Evolutionary conservation across 352 stramenopile genomes (phyloP), one percentile per base, ranked within the genome.

Genomic region (Phytopythium cucurbitacearum): DNA sequence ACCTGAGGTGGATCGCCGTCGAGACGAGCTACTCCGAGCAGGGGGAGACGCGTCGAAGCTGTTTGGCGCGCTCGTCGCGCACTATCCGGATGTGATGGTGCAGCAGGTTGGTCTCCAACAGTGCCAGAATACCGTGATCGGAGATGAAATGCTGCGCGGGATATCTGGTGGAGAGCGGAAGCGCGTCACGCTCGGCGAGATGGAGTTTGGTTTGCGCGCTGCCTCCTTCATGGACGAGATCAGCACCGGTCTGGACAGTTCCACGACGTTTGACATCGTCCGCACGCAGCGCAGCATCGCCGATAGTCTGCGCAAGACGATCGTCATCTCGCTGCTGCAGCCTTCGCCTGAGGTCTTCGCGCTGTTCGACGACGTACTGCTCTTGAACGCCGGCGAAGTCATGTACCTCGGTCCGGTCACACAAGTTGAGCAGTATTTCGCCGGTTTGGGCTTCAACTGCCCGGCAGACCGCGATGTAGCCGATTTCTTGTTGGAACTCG

Each of bases 321-420:
- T 64, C 54, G 46, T 70, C 21, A 56, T 74, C 48, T 60, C 60
- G 7, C 40, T 70, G 37, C 40, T 65, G 10, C 66, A 75, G 51
- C 66, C 66, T 10, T 53, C 65, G 13, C 89, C 91, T 7, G 90
- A 98, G 64, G 87, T 92, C 12, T 87, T 95, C 28, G 72, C 73
- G 28, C 64, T 96, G 10, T 97, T 98, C 66, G 91, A 98, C 62
- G 83, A 97, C 51, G 56, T 97, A 8, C 81, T 96, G 44, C 51
- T 98, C 35, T 53, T 98, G 34, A 81, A 85, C 59, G 70, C 90
- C 40, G 90, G 91, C 34, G 60, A 75, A 16, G 64, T 97, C 16
- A 73, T 97, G 39, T 98, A 94, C 57, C 81, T 89, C 43, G 91
- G 89, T 21, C 77, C 71, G 37, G 44, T 58, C 28, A 60, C 51